Percentiles rank a stretch among this genome's conserved stretches.
These are phyloP conservation scores for Penicillium hordei DNA, from an alignment of 2,329 filamentous ascomycete genomes.

Conservation along the genomic window DNA sequence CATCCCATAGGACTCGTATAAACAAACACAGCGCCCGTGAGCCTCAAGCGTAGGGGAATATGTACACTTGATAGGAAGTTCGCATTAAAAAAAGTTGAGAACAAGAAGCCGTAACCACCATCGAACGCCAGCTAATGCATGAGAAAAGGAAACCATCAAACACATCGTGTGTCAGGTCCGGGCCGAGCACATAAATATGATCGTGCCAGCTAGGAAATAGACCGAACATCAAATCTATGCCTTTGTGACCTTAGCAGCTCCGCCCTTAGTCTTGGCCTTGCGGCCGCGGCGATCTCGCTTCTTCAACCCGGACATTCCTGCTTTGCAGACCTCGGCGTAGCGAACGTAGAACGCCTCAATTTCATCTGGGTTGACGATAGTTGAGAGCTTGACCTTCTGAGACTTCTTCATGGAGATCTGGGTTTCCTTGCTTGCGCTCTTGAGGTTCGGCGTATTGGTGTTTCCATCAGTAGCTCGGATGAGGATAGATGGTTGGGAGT, in stretches of 20 bases:
- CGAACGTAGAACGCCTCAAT: conserved; percentile 77
- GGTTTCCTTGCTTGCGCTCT: conserved; percentile 29
- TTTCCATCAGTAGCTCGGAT: conserved; percentile 84
- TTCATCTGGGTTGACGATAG: conserved; percentile 72
- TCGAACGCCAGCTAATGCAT: conserved; percentile 31
- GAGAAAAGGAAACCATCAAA: conserved; percentile 12
- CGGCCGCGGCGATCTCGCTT: conserved; percentile 78
- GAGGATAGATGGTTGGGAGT: conserved; percentile 70
- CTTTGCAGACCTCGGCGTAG: conserved; percentile 90
- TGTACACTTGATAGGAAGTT: conserved; percentile 20
- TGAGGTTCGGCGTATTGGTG: conserved; percentile 48
- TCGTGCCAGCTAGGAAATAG: conserved; percentile 2
- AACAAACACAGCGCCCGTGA: conserved; percentile 7
- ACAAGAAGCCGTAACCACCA: conserved; percentile 12
- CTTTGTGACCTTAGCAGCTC: conserved; percentile 34
- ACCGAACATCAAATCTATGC: conserved; percentile 22
- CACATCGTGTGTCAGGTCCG: not conserved
- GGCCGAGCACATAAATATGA: conserved; percentile 1
- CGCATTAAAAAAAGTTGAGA: conserved; percentile 9
- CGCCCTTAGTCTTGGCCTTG: conserved; percentile 58
- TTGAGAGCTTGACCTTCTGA: conserved; percentile 75
- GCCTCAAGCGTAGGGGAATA: conserved; percentile 14
- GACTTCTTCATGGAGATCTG: conserved; percentile 45
- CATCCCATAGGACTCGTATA: not conserved
- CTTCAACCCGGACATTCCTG: conserved; percentile 84